These are phyloP conservation scores for Borovskyia barvae DNA, from an alignment of 208 protist genomes.

Conservation along the genomic window DNA sequence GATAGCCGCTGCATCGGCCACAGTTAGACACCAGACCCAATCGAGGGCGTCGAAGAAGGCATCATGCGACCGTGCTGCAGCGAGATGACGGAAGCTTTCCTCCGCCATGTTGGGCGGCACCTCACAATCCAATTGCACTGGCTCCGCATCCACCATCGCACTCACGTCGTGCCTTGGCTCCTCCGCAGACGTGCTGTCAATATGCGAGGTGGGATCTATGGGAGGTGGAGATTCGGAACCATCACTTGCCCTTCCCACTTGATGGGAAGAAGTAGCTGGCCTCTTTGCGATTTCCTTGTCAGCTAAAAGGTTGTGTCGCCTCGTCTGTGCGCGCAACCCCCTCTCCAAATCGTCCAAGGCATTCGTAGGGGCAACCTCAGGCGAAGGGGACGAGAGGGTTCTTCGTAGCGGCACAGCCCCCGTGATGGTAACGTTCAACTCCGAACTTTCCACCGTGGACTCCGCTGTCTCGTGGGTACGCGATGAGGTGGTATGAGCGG, in stretches of 20 bases:
- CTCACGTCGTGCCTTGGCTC: slow-evolving; percentile 31
- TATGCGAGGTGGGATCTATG: too few relatives aligned
- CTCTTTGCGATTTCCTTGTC: background rate
- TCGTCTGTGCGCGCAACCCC: slow-evolving; percentile 1
- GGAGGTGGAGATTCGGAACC: too few relatives aligned
- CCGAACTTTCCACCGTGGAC: slow-evolving; percentile 11
- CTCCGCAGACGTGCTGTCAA: background rate
- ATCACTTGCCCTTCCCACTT: too few relatives aligned
- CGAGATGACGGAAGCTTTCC: slow-evolving; percentile 34
- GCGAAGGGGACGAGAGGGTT: background rate
- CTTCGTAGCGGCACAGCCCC: slow-evolving; percentile 12
- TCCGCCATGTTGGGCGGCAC: slow-evolving; percentile 30
- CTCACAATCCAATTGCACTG: slow-evolving; percentile 22
- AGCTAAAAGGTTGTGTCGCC: too few relatives aligned
- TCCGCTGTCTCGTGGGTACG: background rate
- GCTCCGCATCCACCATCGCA: slow-evolving; percentile 35
- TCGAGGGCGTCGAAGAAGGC: slow-evolving; percentile 70
- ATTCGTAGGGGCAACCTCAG: background rate
- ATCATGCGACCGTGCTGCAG: slow-evolving; percentile 40
- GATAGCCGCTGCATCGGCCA: slow-evolving; percentile 38
- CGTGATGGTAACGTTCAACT: slow-evolving; percentile 42
- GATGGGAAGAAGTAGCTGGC: background rate
- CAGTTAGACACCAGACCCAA: slow-evolving; percentile 66
- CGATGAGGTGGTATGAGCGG: background rate
- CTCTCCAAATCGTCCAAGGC: slow-evolving; percentile 23